These are phyloP conservation scores for Suhomyces emberorum DNA, from an alignment of 805 yeast species.

Conservation along the genomic window DNA sequence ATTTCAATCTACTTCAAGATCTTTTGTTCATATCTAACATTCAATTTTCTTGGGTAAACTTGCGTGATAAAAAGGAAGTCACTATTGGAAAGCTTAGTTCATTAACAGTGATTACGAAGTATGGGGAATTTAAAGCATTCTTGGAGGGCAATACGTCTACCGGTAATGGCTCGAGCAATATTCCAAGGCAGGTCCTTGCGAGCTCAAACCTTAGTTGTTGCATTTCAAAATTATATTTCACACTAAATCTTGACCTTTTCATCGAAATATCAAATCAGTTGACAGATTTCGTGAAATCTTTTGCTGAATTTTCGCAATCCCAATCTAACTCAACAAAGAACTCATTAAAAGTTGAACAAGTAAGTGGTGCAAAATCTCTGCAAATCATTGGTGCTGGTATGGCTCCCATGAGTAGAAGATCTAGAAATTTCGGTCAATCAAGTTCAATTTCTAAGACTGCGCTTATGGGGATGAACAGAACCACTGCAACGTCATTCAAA, in stretches of 20 bases:
- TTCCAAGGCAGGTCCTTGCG: constrained; percentile 18
- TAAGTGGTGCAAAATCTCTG: not conserved
- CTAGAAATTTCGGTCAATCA: constrained; percentile 1
- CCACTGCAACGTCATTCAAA: constrained; percentile 42
- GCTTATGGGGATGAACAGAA: constrained; percentile 24
- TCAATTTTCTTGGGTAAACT: too few species aligned
- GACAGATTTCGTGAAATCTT: not conserved
- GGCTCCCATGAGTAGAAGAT: constrained; percentile 3
- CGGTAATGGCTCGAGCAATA: constrained; percentile 9
- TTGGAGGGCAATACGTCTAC: constrained; percentile 11
- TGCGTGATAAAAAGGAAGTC: not conserved
- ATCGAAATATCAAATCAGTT: constrained; percentile 1
- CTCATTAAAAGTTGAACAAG: too few species aligned
- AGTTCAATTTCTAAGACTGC: constrained; percentile 3
- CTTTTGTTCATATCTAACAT: constrained; percentile 33
- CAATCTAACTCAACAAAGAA: constrained; percentile 14
- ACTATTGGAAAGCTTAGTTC: constrained; percentile 19
- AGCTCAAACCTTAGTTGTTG: constrained; percentile 14
- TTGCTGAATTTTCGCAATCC: not conserved
- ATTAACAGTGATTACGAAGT: constrained; percentile 24
- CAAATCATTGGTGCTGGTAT: not conserved
- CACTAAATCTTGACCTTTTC: constrained; percentile 10
- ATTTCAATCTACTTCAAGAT: constrained; percentile 35
- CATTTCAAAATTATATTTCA: constrained; percentile 13
- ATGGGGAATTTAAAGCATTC: constrained; percentile 23